Percentiles rank a stretch among this genome's conserved stretches.
phyloP scores from a whole-genome alignment of 257 asterid species.

The Sherardia arvensis region DNA sequence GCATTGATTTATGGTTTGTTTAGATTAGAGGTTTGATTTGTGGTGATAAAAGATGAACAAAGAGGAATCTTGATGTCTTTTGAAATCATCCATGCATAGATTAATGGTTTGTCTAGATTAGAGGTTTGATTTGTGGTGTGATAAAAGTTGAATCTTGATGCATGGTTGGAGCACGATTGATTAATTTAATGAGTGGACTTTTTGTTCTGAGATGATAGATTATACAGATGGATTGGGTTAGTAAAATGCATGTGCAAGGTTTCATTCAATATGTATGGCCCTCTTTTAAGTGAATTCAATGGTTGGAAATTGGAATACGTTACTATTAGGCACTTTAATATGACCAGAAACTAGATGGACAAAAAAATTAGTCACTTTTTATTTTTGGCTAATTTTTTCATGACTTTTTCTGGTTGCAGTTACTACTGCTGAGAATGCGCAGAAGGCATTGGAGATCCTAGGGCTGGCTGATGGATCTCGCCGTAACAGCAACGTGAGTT shows the following conservation, averaged over 20 bases:
- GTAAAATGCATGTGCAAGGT: background rate
- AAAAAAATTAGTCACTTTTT: background rate
- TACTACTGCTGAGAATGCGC: conserved; percentile 27
- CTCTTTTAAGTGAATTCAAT: background rate
- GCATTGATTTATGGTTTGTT: too few species aligned
- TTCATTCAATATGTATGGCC: conserved; percentile 1
- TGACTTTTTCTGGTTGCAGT: conserved; percentile 4
- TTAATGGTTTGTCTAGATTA: background rate
- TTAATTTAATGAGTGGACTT: background rate
- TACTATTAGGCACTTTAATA: background rate
- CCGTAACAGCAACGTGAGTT: conserved; percentile 10
- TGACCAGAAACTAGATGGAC: background rate
- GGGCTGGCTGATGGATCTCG: conserved; percentile 21
- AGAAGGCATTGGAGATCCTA: conserved; percentile 24
- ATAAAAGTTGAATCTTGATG: background rate
- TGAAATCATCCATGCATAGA: background rate
- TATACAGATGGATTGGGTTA: background rate
- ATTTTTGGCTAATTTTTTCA: background rate
- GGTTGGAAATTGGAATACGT: background rate
- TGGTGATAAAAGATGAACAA: too few species aligned
- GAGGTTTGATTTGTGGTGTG: background rate
- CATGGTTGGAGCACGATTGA: background rate
- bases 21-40: too few species aligned
- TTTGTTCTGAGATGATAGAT: background rate
- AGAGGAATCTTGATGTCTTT: too few species aligned